Evolutionary conservation across 129 eudicot genomes (phyloP).

Genomic region (Silybum marianum): DNA sequence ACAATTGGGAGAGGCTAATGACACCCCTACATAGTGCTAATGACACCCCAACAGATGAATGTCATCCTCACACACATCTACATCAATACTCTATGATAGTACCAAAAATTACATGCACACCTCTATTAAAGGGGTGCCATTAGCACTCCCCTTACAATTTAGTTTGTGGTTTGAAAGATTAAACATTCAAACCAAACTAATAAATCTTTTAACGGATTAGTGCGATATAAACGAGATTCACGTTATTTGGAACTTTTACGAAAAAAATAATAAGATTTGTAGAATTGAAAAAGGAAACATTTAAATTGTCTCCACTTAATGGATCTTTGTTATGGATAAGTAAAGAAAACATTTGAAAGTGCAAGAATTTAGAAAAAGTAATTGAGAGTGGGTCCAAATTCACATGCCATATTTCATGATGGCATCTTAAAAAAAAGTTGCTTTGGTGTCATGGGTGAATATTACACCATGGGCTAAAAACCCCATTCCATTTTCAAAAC

Average conservation of each 20-base stretch:
- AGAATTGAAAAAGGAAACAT: too few relatives aligned
- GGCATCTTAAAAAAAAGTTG: conserved; percentile 21
- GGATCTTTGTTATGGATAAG: conserved; percentile 4
- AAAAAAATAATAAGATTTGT: not conserved
- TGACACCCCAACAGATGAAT: too few relatives aligned
- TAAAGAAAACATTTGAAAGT: not conserved
- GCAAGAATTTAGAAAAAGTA: conserved; percentile 28
- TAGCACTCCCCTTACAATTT: too few relatives aligned
- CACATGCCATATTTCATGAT: conserved; percentile 32
- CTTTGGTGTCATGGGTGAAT: conserved; percentile 11
- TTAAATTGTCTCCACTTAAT: not conserved
- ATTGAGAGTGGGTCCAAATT: conserved; percentile 22
- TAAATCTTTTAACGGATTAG: not conserved
- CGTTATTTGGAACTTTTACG: too few relatives aligned
- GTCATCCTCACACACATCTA: too few relatives aligned
- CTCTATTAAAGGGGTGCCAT: too few relatives aligned
- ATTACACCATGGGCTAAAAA: conserved; percentile 22
- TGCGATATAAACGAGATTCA: not conserved
- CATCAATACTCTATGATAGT: too few relatives aligned
- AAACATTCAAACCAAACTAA: too few relatives aligned
- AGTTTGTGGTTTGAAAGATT: too few relatives aligned
- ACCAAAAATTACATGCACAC: too few relatives aligned
- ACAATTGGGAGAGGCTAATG: too few relatives aligned
- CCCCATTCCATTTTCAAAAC: conserved; percentile 8
- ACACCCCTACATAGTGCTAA: too few relatives aligned